Evolutionary conservation across 148 eudicot genomes (phyloP).

Genomic region (Euryodendron excelsum): DNA sequence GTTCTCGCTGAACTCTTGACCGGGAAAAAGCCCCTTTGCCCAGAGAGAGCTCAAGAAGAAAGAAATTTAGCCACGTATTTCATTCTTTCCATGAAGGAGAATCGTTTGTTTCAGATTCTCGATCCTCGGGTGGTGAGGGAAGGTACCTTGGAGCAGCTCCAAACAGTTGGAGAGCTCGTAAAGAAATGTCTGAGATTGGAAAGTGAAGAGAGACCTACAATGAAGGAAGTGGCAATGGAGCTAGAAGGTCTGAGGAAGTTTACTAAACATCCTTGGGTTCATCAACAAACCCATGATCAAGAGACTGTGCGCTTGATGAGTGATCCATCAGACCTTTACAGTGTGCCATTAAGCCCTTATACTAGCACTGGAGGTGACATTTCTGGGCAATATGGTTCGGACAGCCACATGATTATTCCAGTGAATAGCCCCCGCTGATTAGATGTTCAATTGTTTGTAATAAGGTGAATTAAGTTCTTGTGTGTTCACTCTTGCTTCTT

Average conservation of each 20-base stretch:
- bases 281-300: background rate
- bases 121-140: conserved; percentile 16
- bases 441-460: too few species aligned
- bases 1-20: conserved; percentile 19
- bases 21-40: conserved; percentile 11
- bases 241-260: conserved; percentile 16
- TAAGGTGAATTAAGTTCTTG: too few species aligned
- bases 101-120: conserved; percentile 13
- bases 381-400: background rate
- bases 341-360: background rate
- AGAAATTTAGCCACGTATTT: conserved; percentile 17
- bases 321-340: conserved; percentile 8
- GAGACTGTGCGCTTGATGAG: background rate
- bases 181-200: conserved; percentile 14
- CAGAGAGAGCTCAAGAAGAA: conserved; percentile 10
- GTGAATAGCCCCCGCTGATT: background rate
- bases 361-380: background rate
- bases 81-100: conserved; percentile 9
- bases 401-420: background rate
- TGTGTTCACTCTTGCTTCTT: too few species aligned
- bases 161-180: conserved; percentile 17
- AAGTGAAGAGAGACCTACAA: conserved; percentile 20
- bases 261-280: conserved; percentile 11
- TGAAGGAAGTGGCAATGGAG: conserved; percentile 27
- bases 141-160: conserved; percentile 19